Percentiles rank a stretch among this genome's conserved stretches.
Conservation (phyloP, 495 filamentous ascomycete genomes). For the Neurospora hispaniola region DNA sequence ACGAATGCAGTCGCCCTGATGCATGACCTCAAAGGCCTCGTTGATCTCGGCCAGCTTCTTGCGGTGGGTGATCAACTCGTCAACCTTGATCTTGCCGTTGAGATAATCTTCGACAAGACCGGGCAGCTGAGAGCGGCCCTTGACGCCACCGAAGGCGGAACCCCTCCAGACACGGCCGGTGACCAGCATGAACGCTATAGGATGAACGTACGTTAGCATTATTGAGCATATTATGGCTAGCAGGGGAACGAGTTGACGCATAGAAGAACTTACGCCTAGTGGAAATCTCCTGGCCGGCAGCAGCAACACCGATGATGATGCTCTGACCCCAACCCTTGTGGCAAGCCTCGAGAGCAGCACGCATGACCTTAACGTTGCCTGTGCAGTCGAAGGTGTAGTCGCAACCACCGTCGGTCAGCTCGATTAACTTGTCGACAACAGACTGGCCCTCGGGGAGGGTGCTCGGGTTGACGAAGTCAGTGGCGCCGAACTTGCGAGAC, state of each 20-base stretch:
- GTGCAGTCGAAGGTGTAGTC: conserved; percentile 99
- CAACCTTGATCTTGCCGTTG: conserved; percentile 84
- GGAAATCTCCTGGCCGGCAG: conserved; percentile 92
- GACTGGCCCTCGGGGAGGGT: conserved; percentile 61
- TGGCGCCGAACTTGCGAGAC: conserved; percentile 89
- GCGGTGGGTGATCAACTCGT: conserved; percentile 98
- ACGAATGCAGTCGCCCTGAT: conserved; percentile 88
- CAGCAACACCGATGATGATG: conserved; percentile 95
- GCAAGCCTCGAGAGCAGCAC: conserved; percentile 90
- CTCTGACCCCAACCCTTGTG: conserved; percentile 99
- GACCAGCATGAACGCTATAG: conserved; percentile 90
- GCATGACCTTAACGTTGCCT: conserved; percentile 92
- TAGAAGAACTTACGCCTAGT: conserved; percentile 69
- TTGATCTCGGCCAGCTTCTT: conserved; percentile 74
- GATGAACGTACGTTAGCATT: conserved; percentile 15
- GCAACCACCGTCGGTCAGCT: conserved; percentile 98
- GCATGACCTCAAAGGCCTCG: conserved; percentile 85
- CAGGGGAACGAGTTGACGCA: not conserved
- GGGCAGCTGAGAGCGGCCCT: conserved; percentile 87
- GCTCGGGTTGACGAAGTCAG: conserved; percentile 91
- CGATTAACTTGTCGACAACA: conserved; percentile 82
- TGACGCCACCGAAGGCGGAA: conserved; percentile 96
- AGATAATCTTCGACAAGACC: conserved; percentile 86
- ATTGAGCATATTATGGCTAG: not conserved
- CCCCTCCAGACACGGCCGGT: conserved; percentile 97